These are phyloP conservation scores for Zanthoxylum bungeanum DNA, from an alignment of 345 rosid genomes.

Conservation along the genomic window DNA sequence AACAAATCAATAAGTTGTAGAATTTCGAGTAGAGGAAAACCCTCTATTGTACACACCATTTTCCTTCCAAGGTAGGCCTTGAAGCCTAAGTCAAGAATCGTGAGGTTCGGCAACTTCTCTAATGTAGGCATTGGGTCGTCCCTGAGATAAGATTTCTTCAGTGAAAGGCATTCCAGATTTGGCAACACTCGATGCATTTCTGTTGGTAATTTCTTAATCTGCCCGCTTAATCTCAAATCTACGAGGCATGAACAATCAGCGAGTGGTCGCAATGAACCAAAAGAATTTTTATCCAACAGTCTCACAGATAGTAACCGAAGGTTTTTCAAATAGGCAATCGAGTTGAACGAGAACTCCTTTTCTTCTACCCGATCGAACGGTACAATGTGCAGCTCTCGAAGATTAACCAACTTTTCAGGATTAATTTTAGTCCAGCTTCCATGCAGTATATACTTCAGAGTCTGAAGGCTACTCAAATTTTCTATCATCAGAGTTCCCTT, in stretches of 20 bases:
- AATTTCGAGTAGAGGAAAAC: slow-evolving; percentile 4
- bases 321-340: background rate
- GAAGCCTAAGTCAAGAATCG: background rate
- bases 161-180: background rate
- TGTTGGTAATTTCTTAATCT: background rate
- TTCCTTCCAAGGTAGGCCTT: background rate
- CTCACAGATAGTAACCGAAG: background rate
- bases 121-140: background rate
- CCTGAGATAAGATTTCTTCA: background rate
- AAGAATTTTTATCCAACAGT: background rate
- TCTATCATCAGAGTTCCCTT: background rate
- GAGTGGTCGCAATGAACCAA: background rate
- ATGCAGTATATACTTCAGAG: background rate
- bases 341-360: background rate
- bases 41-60: background rate
- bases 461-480: background rate
- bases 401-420: background rate
- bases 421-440: background rate
- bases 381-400: background rate
- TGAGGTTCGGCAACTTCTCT: background rate
- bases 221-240: background rate
- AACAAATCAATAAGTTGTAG: background rate
- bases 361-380: fast-evolving
- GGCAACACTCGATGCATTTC: background rate
- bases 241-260: background rate